Conservation (phyloP, 768 basidiomycete species). For the Suillus tomentosus region DNA sequence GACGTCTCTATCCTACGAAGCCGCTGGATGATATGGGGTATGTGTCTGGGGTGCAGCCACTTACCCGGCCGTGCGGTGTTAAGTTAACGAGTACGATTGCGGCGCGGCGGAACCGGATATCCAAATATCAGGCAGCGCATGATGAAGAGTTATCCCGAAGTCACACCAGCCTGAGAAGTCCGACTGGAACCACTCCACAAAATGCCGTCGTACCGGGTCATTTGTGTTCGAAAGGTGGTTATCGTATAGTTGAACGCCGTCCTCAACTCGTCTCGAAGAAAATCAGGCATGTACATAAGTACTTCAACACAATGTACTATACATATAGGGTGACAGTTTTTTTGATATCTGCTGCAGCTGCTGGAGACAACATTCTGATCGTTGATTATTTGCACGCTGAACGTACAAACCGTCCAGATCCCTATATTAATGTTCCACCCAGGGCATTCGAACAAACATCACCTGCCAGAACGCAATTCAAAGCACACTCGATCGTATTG, state of each 20-base stretch:
- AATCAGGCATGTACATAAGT: too few species aligned
- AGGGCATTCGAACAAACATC: neutral
- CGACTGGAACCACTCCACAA: conserved; percentile 12
- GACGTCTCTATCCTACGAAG: neutral
- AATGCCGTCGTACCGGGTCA: too few species aligned
- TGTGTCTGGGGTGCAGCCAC: too few species aligned
- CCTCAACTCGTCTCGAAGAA: too few species aligned
- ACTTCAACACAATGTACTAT: neutral
- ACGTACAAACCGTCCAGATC: neutral
- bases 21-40: neutral
- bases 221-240: too few species aligned
- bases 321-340: neutral
- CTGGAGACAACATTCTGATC: too few species aligned
- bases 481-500: neutral
- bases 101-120: too few species aligned
- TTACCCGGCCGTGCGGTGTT: too few species aligned
- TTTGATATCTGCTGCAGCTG: neutral
- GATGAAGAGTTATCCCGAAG: neutral
- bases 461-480: conserved; percentile 10
- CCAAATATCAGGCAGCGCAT: too few species aligned
- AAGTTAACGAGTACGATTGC: too few species aligned
- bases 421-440: neutral
- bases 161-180: conserved; percentile 13
- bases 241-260: too few species aligned
- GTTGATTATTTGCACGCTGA: neutral